Conservation (phyloP, 345 rosid genomes). For the Citrus maxima region DNA sequence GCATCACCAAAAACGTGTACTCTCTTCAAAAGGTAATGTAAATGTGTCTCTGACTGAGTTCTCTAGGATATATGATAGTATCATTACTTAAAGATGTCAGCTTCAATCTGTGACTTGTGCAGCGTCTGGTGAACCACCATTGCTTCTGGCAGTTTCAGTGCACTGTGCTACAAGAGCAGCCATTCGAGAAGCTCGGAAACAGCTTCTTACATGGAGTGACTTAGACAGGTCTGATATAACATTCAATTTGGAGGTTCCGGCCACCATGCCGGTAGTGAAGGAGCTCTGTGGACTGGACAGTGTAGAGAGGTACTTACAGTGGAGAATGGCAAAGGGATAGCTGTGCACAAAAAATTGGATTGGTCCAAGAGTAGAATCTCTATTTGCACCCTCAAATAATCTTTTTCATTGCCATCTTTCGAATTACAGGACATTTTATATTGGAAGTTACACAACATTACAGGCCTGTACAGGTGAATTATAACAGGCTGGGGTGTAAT, state of each 20-base stretch:
- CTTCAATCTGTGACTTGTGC: conserved; percentile 6
- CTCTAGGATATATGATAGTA: not conserved
- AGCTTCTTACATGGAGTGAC: conserved; percentile 50
- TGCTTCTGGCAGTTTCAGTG: conserved; percentile 20
- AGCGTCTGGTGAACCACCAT: conserved; percentile 96
- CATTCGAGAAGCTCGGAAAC: conserved; percentile 56
- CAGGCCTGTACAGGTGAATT: not conserved
- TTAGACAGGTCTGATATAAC: conserved; percentile 12
- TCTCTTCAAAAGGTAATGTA: conserved; percentile 79
- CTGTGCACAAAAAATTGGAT: not conserved
- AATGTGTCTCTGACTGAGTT: not conserved
- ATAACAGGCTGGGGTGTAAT: too few relatives aligned
- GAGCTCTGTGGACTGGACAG: conserved; percentile 59
- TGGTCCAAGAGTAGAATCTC: not conserved
- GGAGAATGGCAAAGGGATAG: conserved; percentile 18
- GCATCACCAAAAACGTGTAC: conserved; percentile 67
- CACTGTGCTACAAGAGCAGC: too few relatives aligned
- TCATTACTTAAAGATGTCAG: not conserved
- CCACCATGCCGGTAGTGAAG: conserved; percentile 81
- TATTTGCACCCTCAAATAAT: not conserved
- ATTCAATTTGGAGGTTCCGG: conserved; percentile 73
- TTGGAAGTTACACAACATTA: not conserved
- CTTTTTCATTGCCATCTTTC: not conserved
- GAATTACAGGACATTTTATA: not conserved
- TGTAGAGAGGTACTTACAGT: conserved; percentile 60